phyloP scores from a whole-genome alignment of 805 yeast genomes.

The Metschnikowia corniflorae region DNA sequence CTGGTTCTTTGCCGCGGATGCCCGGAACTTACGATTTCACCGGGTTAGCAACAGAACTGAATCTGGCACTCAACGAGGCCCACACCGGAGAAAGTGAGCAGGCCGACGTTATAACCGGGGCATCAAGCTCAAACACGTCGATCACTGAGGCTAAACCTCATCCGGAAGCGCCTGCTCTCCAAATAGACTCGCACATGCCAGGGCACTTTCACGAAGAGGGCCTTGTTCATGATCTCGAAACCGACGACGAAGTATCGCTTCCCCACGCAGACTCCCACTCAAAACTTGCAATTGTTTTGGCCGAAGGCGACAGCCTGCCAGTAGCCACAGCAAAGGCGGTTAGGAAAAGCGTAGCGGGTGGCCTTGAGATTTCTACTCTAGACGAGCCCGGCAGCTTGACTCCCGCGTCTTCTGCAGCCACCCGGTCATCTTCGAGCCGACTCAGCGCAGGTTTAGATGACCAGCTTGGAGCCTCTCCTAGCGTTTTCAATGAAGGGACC shows the following conservation, averaged over 20 bases:
- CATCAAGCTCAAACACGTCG: neutral
- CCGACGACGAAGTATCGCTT: neutral
- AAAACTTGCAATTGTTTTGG: neutral
- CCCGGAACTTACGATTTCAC: conserved; percentile 46
- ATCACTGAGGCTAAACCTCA: neutral
- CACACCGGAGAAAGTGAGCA: neutral
- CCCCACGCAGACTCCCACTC: neutral
- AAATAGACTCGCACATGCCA: neutral
- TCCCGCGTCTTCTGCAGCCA: neutral
- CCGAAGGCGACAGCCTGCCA: neutral
- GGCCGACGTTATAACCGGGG: neutral
- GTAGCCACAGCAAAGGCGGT: neutral
- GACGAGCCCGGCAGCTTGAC: neutral
- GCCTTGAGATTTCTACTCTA: neutral
- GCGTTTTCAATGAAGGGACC: neutral
- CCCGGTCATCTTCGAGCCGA: neutral
- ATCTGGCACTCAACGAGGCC: neutral
- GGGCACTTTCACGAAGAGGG: neutral
- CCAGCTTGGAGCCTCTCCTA: neutral
- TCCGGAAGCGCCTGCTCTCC: neutral
- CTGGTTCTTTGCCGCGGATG: conserved; percentile 32
- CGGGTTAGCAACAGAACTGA: conserved; percentile 30
- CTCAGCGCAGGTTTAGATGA: neutral
- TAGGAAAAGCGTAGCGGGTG: neutral
- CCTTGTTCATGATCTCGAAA: neutral